These are phyloP conservation scores for Phialocephala sp. DNA, from an alignment of 2,329 filamentous ascomycete genomes.

Conservation along the genomic window DNA sequence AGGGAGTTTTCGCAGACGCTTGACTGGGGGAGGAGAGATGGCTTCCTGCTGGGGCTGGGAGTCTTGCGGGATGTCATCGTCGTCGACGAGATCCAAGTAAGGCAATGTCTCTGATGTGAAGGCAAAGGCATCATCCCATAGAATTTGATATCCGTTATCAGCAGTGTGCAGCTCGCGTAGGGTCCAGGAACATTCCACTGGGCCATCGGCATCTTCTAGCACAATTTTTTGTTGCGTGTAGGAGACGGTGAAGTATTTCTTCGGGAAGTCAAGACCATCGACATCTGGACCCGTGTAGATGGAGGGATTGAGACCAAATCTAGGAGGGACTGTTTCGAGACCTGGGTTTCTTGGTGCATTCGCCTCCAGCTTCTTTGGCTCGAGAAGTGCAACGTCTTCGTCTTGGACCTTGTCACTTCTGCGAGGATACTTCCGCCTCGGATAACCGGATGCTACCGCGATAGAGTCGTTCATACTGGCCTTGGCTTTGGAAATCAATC, in stretches of 20 bases:
- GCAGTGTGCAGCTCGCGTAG: constrained; percentile 4
- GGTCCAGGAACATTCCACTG: constrained; percentile 29
- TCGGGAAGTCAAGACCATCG: neutral
- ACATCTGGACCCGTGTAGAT: constrained; percentile 1
- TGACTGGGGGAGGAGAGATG: too few species aligned
- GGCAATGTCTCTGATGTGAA: constrained; percentile 51
- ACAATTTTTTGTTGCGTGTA: constrained; percentile 17
- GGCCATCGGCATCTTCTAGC: constrained; percentile 14
- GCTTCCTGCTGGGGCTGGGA: neutral
- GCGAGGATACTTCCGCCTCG: neutral
- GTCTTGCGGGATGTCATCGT: constrained; percentile 14
- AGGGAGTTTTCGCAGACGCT: too few species aligned
- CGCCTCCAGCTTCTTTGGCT: constrained; percentile 31
- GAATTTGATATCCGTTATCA: constrained; percentile 20
- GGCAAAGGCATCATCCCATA: constrained; percentile 45
- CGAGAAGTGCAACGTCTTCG: constrained; percentile 31
- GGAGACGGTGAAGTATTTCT: neutral
- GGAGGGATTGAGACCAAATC: constrained; percentile 24
- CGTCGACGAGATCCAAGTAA: constrained; percentile 46
- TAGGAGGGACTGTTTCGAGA: constrained; percentile 35
- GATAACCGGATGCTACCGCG: neutral
- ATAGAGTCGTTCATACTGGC: neutral
- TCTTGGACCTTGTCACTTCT: neutral
- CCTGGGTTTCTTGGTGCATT: constrained; percentile 35
- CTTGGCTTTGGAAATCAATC: too few species aligned